Base-by-base conservation (phyloP, 306 rosid genomes). In the Inga oerstediana region DNA sequence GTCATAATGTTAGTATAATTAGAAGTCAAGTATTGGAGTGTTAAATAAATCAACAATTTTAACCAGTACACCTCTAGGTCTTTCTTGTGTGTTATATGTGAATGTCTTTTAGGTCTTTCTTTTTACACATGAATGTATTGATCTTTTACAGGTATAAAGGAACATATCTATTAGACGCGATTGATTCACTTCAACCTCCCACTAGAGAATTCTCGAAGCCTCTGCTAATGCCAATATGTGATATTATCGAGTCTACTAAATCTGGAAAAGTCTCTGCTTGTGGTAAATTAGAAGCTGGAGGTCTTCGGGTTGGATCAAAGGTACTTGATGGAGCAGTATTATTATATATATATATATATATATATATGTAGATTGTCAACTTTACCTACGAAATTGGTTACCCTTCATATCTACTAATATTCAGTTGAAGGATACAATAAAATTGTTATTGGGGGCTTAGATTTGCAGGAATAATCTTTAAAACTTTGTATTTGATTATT, bases 211-310 rank as follows among this genome's bases (percentile, higher is more conserved):
- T 89, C 80, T 88, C 93, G n/a, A 94, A 91, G 90, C 99, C 99
- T 30, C 80, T 96, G 71, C 90, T 92, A 65, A 92, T 96, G 98
- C 99, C 99, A 13, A 86, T 96, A 88, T 96, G 98, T 69, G 99
- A 96, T 83, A 91, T 90, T 77, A 81, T 93, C 73, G 90, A 89
- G 85, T 86, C 90, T 66, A 72, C 91, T 65, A 78, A 89, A 45
- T 83, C 88, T 35, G 97, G 94, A 34, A 94, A 91, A 85, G 92
- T 91, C 61, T 91, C 94, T 83, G 97, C 97, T 73, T 88, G 91
- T 88, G 99, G 99, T 80, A 96, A 96, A 87, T 81, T 96, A 84
- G 98, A 92, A 90, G 94, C 99, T 41, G 99, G 99, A 81, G 99
- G 98, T 87, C 93, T 93, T 88, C 88, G 87, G 49, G 86, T 72